Percentiles rank a stretch among this genome's conserved stretches.
Evolutionary conservation across 495 filamentous ascomycete genomes (phyloP).

Genomic region (Aspergillus nanangensis): DNA sequence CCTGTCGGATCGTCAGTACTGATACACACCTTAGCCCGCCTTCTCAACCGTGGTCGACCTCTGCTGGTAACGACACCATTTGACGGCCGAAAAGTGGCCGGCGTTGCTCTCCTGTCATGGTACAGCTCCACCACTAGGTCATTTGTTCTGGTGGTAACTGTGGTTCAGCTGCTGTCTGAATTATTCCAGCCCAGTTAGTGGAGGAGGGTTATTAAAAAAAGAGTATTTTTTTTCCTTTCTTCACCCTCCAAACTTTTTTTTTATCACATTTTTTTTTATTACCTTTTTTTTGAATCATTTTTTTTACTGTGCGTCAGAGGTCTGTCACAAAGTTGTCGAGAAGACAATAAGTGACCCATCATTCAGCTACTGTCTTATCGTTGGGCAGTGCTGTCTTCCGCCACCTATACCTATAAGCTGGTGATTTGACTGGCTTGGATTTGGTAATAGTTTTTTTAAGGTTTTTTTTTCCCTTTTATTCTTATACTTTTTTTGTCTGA

Average conservation of each 20-base stretch:
- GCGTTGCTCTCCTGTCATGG: slow-evolving; percentile 14
- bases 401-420: slow-evolving; percentile 5
- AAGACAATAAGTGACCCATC: slow-evolving; percentile 22
- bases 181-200: slow-evolving; percentile 6
- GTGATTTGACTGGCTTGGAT: no score
- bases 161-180: slow-evolving; percentile 1
- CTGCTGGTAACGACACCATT: slow-evolving; percentile 19
- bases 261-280: slow-evolving; percentile 4
- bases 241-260: slow-evolving; percentile 2
- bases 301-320: slow-evolving; percentile 16
- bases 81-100: slow-evolving; percentile 16
- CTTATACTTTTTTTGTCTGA: neutral
- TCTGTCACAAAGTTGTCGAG: slow-evolving; percentile 1
- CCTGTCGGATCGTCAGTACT: slow-evolving; percentile 27
- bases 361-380: slow-evolving; percentile 23
- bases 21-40: slow-evolving; percentile 20
- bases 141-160: slow-evolving; percentile 17
- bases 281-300: slow-evolving; percentile 10
- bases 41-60: slow-evolving; percentile 29
- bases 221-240: neutral
- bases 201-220: neutral
- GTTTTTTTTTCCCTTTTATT: neutral
- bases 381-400: slow-evolving; percentile 16
- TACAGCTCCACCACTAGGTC: slow-evolving; percentile 20
- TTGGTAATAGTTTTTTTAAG: no score